Evolutionary conservation across 768 basidiomycete genomes (phyloP), one percentile per base, ranked within the genome.

Genomic region (Albatrellus ellisii): DNA sequence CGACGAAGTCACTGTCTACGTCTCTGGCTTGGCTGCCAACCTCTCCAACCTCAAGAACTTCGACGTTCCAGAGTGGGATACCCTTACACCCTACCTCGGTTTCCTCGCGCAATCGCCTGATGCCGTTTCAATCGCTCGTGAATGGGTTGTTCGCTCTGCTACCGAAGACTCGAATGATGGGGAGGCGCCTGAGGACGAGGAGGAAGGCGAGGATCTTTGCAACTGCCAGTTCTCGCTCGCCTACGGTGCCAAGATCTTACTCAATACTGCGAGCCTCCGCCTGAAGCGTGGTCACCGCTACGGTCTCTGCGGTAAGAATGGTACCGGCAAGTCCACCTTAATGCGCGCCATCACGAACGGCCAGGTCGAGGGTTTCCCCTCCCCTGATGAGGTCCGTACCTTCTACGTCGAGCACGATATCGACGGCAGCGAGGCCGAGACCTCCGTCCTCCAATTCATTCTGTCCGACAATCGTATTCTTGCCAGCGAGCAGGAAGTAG

Each of bases 371-470:
- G 92, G 92, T 54, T 97, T 97, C 83, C 92, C 92, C 10, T 92
- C 91, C 15, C 88, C 90, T 43, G 87, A 92, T 41, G 83, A 91
- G 59, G 92, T 97, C 59, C 89, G 92, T 61, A 97, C 92, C 48
- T 97, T 94, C 79, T 97, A 95, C 66, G 92, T 97, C 59, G 92
- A 94, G 72, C 92, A 97, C 72, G 92, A 97, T 61, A 95, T 97
- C 51, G 92, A 97, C 56, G 92, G 92, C 37, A 83, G 77, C 58
- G 92, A 95, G 63, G 92, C 76, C 47, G 85, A 87, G 12, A 95
- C 83, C 41, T 80, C 89, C 33, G 84, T 95, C 46, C 72, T 91
- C 44, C 66, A 86, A 61, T 95, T 91, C 69, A 91, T 95, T 51
- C 57, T 88, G 48, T 57, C 65, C 45, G 92, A 95, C 66, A 78